Conservation (phyloP, 306 rosid species). For the Fragaria nilgerrensis region DNA sequence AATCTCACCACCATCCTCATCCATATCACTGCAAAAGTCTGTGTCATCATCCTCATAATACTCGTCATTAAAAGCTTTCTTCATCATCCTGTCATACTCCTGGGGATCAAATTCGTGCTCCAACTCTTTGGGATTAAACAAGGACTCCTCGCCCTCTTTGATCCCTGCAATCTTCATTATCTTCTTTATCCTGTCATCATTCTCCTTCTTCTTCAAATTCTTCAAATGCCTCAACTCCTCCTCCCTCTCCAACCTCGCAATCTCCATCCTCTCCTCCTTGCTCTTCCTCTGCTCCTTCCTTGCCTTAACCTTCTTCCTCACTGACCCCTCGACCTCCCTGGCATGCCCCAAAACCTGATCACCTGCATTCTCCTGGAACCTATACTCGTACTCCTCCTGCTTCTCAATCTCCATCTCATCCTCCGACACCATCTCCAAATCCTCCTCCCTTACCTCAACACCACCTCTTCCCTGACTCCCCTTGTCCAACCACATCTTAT, state of each 20-base stretch:
- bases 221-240: conserved; percentile 86
- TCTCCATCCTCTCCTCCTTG: conserved; percentile 87
- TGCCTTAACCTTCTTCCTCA: conserved; percentile 72
- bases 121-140: conserved; percentile 52
- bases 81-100: conserved; percentile 89
- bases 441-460: conserved; percentile 44
- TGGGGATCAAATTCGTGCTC: conserved; percentile 81
- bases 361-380: conserved; percentile 74
- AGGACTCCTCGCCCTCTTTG: conserved; percentile 46
- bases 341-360: conserved; percentile 78
- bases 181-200: conserved; percentile 58
- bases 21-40: conserved; percentile 42
- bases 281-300: conserved; percentile 86
- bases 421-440: conserved; percentile 54
- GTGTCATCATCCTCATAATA: conserved; percentile 69
- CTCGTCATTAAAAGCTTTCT: conserved; percentile 58
- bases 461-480: conserved; percentile 12
- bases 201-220: conserved; percentile 92
- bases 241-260: conserved; percentile 74
- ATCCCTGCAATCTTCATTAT: conserved; percentile 77
- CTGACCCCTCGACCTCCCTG: conserved; percentile 69
- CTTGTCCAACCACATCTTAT: conserved; percentile 64
- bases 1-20: conserved; percentile 54
- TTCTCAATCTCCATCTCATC: conserved; percentile 68
- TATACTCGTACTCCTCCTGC: conserved; percentile 78